Conservation (phyloP, 805 yeast genomes). For the Candida nanaspora region DNA sequence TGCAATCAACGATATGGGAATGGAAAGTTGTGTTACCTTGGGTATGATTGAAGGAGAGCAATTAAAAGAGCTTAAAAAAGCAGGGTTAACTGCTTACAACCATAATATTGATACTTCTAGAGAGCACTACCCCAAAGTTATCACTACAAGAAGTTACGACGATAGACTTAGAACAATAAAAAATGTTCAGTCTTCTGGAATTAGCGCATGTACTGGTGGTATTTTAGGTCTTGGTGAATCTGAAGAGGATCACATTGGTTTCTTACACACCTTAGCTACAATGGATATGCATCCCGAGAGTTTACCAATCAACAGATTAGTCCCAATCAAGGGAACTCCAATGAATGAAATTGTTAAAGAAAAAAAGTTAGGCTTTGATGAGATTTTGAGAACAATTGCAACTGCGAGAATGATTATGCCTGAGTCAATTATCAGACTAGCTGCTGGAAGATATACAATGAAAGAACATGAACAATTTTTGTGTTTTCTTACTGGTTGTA, state of each 20-base stretch:
- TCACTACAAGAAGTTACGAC: constrained; percentile 63
- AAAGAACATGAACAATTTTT: constrained; percentile 67
- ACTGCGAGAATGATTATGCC: constrained; percentile 78
- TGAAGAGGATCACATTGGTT: constrained; percentile 61
- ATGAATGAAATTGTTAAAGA: constrained; percentile 31
- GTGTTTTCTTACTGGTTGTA: constrained; percentile 72
- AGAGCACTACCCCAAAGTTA: constrained; percentile 68
- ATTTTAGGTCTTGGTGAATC: constrained; percentile 76
- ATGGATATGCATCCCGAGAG: constrained; percentile 74
- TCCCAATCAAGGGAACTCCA: constrained; percentile 77
- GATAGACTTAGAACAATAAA: constrained; percentile 62
- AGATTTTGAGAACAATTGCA: constrained; percentile 61
- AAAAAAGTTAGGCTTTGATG: constrained; percentile 49
- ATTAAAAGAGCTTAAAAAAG: constrained; percentile 48
- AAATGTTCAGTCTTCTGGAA: constrained; percentile 56
- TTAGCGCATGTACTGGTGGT: constrained; percentile 73
- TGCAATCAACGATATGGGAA: constrained; percentile 48
- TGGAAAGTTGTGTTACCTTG: constrained; percentile 76
- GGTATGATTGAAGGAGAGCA: constrained; percentile 73
- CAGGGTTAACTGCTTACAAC: constrained; percentile 76
- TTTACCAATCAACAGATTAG: constrained; percentile 70
- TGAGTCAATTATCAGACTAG: constrained; percentile 57
- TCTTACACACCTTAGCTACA: constrained; percentile 58
- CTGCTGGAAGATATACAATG: constrained; percentile 81
- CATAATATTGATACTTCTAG: constrained; percentile 78